Conservation (phyloP, 2,329 filamentous ascomycete species). For the Dactylellina leptospora region DNA sequence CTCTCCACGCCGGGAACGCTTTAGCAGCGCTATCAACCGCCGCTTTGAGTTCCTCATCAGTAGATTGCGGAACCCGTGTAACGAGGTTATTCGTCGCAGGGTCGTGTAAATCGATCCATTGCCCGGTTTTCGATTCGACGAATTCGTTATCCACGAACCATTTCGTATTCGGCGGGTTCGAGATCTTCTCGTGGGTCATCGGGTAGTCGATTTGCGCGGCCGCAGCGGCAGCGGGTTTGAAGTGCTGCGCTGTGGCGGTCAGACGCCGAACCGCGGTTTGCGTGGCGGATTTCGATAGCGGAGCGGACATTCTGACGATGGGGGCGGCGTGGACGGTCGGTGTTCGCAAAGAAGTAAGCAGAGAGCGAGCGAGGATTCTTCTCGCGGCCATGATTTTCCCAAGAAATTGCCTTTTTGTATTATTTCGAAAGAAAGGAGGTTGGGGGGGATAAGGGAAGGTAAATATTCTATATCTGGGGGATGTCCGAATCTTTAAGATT, state of each 20-base stretch:
- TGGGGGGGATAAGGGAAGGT: constrained; percentile 9
- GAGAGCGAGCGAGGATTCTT: constrained; percentile 53
- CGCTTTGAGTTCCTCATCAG: constrained; percentile 77
- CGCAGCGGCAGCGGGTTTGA: constrained; percentile 65
- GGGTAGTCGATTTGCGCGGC: constrained; percentile 69
- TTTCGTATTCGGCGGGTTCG: constrained; percentile 74
- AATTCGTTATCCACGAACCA: constrained; percentile 87
- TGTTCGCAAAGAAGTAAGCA: constrained; percentile 51
- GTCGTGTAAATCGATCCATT: constrained; percentile 82
- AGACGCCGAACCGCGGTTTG: constrained; percentile 65
- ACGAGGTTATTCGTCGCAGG: constrained; percentile 86
- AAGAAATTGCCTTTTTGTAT: neutral
- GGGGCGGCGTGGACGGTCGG: constrained; percentile 30
- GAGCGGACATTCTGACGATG: constrained; percentile 41
- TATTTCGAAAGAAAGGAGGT: constrained; percentile 38
- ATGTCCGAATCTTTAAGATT: constrained; percentile 11
- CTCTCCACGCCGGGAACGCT: constrained; percentile 78
- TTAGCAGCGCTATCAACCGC: constrained; percentile 78
- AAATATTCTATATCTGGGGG: constrained; percentile 13
- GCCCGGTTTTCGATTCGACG: constrained; percentile 71
- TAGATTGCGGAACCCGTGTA: constrained; percentile 83
- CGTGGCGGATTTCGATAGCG: constrained; percentile 31
- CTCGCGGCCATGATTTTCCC: constrained; percentile 54
- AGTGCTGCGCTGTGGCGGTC: constrained; percentile 68
- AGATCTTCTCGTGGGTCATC: constrained; percentile 75